These are phyloP conservation scores for Paxillus involutus DNA, from an alignment of 768 basidiomycete genomes.

Conservation along the genomic window DNA sequence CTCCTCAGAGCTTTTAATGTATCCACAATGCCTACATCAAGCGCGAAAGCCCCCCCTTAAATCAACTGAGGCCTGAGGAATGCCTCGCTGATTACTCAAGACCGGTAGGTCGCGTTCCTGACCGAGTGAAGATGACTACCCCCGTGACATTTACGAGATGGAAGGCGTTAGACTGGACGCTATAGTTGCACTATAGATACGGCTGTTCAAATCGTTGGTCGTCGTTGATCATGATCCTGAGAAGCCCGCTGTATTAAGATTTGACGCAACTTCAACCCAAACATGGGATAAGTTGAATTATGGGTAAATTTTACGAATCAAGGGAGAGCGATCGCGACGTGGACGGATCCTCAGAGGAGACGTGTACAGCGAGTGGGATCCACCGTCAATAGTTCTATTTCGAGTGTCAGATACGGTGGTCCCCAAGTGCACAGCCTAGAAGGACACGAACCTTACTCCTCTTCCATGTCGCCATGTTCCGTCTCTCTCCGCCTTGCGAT, in stretches of 20 bases:
- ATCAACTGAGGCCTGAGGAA: no score
- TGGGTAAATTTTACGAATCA: not conserved
- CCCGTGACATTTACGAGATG: no score
- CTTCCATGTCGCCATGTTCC: constrained; percentile 42
- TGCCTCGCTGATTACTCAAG: no score
- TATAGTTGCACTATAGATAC: no score
- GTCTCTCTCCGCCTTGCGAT: constrained; percentile 39
- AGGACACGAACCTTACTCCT: constrained; percentile 30
- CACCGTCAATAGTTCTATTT: not conserved
- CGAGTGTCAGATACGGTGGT: not conserved
- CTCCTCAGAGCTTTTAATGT: no score
- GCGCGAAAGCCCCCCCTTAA: no score
- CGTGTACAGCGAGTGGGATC: constrained; percentile 4
- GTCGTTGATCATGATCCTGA: no score
- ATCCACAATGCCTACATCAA: no score
- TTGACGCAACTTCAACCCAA: not conserved
- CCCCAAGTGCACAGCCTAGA: not conserved
- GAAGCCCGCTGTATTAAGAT: no score
- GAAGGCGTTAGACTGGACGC: not conserved
- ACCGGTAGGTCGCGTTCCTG: no score
- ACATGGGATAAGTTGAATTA: not conserved
- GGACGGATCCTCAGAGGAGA: not conserved
- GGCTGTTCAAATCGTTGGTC: not conserved
- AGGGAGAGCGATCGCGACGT: not conserved
- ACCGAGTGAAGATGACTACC: no score